Evolutionary conservation across 2,329 filamentous ascomycete species (phyloP), one percentile per base, ranked within the genome.

Genomic region (Aspergillus sp.): DNA sequence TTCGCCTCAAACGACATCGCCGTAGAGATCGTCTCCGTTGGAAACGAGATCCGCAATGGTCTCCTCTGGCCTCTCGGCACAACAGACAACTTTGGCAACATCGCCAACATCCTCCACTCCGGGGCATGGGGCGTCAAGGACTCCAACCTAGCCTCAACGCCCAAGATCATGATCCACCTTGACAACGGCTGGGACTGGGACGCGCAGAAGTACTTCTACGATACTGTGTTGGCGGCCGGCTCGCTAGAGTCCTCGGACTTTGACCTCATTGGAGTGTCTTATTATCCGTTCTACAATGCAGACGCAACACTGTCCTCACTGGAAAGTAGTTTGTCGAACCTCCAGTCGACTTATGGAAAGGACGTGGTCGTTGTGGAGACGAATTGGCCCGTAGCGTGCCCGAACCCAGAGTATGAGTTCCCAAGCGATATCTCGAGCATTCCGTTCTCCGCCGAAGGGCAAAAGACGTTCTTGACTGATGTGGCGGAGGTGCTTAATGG

Each of bases 131-230:
- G 84, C 2, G 80, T 91, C 66, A 88, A 86, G 65, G 85, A 88
- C 66, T 87, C 84, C 4, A 76, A 73, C 3, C 74, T 89, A 24
- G 71, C 70, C 41, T 78, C 81, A 0, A 80, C 82, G 61, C 86
- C 88, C 1, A 83, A 86, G 68, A 89, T 90, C 71, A 86, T 91
- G 85, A 83, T 91, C 41, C 89, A 91, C 66, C 79, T 90, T 3
- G 87, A 91, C 70, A 88, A 89, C 66, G 88, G 88, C n/a, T 91
- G 87, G 86, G 81, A 88, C 61, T 89, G 84, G 85, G 77, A 73
- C 3, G 82, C 82, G 3, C 87, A 90, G 68, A 75, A 87, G 60
- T 86, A 80, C 76, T 89, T 84, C 72, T 91, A 90, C 73, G 80
- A 81, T 22, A 77, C 76, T 3, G 81, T 87, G 0, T 76, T 88